phyloP scores from a whole-genome alignment of 169 alveolate species.

The Hepatocystis sp. region DNA sequence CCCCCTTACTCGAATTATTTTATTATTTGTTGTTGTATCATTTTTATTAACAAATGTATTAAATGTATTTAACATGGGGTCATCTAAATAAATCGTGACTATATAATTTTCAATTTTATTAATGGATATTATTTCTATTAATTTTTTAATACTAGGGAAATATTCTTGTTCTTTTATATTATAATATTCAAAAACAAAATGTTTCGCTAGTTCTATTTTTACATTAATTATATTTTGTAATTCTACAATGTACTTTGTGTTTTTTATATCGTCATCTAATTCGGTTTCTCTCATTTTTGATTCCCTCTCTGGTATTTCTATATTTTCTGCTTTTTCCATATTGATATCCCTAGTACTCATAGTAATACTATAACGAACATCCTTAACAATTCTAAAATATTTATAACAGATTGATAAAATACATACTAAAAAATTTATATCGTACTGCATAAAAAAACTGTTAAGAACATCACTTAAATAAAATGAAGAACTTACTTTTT shows the following conservation, averaged over 20 bases:
- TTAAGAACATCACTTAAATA: slow-evolving; percentile 79
- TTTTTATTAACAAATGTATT: slow-evolving; percentile 43
- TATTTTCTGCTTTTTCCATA: neutral
- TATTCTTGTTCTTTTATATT: slow-evolving; percentile 24
- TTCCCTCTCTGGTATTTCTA: neutral
- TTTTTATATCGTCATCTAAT: neutral
- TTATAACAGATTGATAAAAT: slow-evolving; percentile 54
- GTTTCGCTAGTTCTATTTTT: slow-evolving; percentile 28
- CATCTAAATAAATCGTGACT: slow-evolving; percentile 43
- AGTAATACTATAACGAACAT: no score
- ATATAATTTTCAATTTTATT: slow-evolving; percentile 17
- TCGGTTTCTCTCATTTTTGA: neutral
- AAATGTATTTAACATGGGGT: slow-evolving; percentile 5
- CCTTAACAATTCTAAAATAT: slow-evolving; percentile 8
- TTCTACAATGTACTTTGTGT: slow-evolving; percentile 36
- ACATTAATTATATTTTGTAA: slow-evolving; percentile 10
- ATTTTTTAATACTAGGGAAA: slow-evolving; percentile 10
- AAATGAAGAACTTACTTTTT: slow-evolving; percentile 80
- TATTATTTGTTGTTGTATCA: neutral
- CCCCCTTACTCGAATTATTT: slow-evolving; percentile 9
- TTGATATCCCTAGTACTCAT: neutral
- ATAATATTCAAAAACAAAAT: slow-evolving; percentile 15
- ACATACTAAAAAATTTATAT: slow-evolving; percentile 55
- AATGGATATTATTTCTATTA: slow-evolving; percentile 28
- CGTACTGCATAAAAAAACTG: slow-evolving; percentile 76